Base-by-base conservation (phyloP, 345 rosid species). In the Euclidium syriacum region DNA sequence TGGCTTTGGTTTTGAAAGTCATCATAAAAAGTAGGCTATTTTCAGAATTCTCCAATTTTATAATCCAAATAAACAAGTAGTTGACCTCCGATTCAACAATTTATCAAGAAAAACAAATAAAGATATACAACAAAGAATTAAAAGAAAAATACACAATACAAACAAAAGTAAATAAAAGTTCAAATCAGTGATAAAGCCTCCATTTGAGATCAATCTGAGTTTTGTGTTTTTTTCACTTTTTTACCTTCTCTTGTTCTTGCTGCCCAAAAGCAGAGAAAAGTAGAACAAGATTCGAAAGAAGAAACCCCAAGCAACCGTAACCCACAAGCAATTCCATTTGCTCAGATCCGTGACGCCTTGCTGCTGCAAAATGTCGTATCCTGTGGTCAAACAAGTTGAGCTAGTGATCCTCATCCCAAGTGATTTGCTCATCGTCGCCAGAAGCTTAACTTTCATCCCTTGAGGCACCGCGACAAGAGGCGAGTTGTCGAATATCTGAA, bases 181-280 rank as follows among this genome's bases (percentile, higher is more conserved):
- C 12, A 42, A 16, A 59, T 33, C 25, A 51, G 12, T 51, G n/a
- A n/a, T n/a, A n/a, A n/a, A n/a, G n/a, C 10, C 50, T 26, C 16
- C 44, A 5, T n/a, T n/a, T 49, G 27, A 17, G 24, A 33, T 51
- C 26, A 40, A 59, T 6, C 53, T 8, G 15, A 40, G 36, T 17
- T 50, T 33, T 23, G 10, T 10, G 24, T 10, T 14, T 7, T 52
- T 17, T 50, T 33, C 17, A 7, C 6, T 38, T 10, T 14, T 7
- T 52, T 34, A 68, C 67, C 55, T 73, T 42, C 80, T 73, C 80
- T 73, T 77, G 78, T 77, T 77, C 58, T 73, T 72, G 23, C 80
- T 69, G 6, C 78, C 80, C 51, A 73, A 20, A 42, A 77, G 53
- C 58, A 77, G 66, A 53, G 77, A 40, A 47, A 77, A 68, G 65